Percentiles rank a stretch among this genome's conserved stretches.
These are phyloP conservation scores for Agaricales sp. DNA, from an alignment of 1,284 basidiomycete species.

Conservation along the genomic window DNA sequence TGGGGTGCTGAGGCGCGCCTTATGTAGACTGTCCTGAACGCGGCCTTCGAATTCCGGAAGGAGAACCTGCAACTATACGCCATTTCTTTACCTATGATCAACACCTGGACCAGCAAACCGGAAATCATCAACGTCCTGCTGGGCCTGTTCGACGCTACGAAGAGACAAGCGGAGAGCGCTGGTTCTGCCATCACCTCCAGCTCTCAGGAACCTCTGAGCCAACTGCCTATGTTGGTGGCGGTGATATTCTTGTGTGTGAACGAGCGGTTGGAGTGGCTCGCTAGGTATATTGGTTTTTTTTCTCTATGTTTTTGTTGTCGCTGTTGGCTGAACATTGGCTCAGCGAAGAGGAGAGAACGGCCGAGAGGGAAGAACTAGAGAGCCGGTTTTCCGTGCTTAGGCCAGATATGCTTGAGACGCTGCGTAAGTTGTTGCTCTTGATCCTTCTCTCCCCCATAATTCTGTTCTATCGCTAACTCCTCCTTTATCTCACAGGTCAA, in stretches of 20 bases:
- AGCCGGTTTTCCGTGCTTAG: constrained; percentile 60
- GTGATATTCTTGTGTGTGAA: constrained; percentile 63
- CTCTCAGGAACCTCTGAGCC: constrained; percentile 32
- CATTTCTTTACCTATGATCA: constrained; percentile 57
- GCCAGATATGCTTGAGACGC: constrained; percentile 64
- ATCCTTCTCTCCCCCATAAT: constrained; percentile 7
- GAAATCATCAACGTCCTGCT: constrained; percentile 62
- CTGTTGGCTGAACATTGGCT: constrained; percentile 22
- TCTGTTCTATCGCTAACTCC: constrained; percentile 3
- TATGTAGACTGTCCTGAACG: constrained; percentile 56
- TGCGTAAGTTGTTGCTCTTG: constrained; percentile 43
- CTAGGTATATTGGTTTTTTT: constrained; percentile 33
- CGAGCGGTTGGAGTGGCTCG: constrained; percentile 63
- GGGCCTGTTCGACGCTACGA: constrained; percentile 65
- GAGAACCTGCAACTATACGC: constrained; percentile 71
- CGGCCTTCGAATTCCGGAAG: constrained; percentile 66
- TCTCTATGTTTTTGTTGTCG: background rate
- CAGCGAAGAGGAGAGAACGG: constrained; percentile 35
- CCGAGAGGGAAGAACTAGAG: constrained; percentile 47
- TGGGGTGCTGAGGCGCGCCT: constrained; percentile 5
- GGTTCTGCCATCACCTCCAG: constrained; percentile 17
- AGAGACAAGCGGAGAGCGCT: constrained; percentile 32
- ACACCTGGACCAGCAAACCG: constrained; percentile 78
- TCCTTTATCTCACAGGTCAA: constrained; percentile 30
- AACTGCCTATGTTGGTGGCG: constrained; percentile 66